phyloP scores from a whole-genome alignment of 2,329 filamentous ascomycete species.

The Hirsutella minnesotensis region DNA sequence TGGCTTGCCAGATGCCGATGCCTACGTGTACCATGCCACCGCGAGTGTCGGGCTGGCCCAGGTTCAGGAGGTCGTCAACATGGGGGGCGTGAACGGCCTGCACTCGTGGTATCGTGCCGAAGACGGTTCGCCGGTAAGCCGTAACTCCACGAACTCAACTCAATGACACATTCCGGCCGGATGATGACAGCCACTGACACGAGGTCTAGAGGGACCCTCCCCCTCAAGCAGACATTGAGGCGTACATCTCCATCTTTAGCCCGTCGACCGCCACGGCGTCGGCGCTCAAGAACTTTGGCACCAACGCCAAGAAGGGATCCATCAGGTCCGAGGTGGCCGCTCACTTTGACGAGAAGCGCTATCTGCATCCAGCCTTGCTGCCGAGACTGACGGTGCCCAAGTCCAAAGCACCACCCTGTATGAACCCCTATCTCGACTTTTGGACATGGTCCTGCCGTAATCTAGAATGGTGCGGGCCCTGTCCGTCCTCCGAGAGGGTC shows the following conservation, averaged over 20 bases:
- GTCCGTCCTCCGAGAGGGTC: slow-evolving; percentile 36
- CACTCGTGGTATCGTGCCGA: slow-evolving; percentile 36
- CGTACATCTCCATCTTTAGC: slow-evolving; percentile 57
- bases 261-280: slow-evolving; percentile 46
- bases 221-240: slow-evolving; percentile 44
- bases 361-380: slow-evolving; percentile 32
- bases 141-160: background rate
- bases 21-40: slow-evolving; percentile 40
- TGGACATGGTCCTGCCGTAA: slow-evolving; percentile 53
- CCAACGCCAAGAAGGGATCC: slow-evolving; percentile 54
- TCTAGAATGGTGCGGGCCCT: slow-evolving; percentile 54
- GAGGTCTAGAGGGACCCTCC: slow-evolving; percentile 36
- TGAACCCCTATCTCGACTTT: slow-evolving; percentile 57
- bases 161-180: too few relatives aligned
- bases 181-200: slow-evolving; percentile 7
- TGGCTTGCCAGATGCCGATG: slow-evolving; percentile 28
- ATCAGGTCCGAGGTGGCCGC: slow-evolving; percentile 43
- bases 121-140: slow-evolving; percentile 20
- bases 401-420: slow-evolving; percentile 28
- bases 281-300: slow-evolving; percentile 47
- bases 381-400: slow-evolving; percentile 31
- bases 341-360: slow-evolving; percentile 41
- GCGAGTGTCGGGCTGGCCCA: slow-evolving; percentile 35
- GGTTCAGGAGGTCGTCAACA: slow-evolving; percentile 32
- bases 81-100: slow-evolving; percentile 32